phyloP scores from a whole-genome alignment of 73 alveolate genomes.

The Paramecium primaurelia region DNA sequence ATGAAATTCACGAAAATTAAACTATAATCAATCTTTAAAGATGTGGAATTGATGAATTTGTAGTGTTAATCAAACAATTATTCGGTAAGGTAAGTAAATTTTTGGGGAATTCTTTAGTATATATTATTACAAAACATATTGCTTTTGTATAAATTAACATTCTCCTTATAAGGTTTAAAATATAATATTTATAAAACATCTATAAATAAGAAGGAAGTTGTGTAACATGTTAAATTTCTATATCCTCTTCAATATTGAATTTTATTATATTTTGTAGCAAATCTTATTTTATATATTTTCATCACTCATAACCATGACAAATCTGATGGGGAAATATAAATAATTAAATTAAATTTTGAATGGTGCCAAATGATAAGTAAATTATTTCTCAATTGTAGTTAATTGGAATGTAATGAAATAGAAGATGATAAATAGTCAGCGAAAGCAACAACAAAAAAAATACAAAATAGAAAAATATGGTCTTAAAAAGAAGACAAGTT shows the following conservation, averaged over 20 bases:
- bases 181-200: background rate
- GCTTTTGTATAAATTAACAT: background rate
- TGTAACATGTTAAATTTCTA: background rate
- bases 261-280: background rate
- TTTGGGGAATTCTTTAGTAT: background rate
- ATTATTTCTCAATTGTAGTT: background rate
- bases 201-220: background rate
- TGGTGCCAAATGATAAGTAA: background rate
- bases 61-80: background rate
- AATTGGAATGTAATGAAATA: background rate
- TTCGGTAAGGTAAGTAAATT: background rate
- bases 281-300: background rate
- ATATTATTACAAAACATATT: background rate
- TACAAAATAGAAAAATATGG: constrained; percentile 20
- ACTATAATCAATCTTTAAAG: background rate
- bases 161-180: background rate
- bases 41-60: background rate
- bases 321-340: background rate
- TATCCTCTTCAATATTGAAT: background rate
- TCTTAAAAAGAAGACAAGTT: background rate
- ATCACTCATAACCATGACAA: background rate
- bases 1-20: background rate
- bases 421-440: constrained; percentile 10
- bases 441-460: background rate
- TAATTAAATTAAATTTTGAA: background rate